Evolutionary conservation across 1,284 basidiomycete genomes (phyloP), one percentile per base, ranked within the genome.

Genomic region (Pulchroboletus neoregius): DNA sequence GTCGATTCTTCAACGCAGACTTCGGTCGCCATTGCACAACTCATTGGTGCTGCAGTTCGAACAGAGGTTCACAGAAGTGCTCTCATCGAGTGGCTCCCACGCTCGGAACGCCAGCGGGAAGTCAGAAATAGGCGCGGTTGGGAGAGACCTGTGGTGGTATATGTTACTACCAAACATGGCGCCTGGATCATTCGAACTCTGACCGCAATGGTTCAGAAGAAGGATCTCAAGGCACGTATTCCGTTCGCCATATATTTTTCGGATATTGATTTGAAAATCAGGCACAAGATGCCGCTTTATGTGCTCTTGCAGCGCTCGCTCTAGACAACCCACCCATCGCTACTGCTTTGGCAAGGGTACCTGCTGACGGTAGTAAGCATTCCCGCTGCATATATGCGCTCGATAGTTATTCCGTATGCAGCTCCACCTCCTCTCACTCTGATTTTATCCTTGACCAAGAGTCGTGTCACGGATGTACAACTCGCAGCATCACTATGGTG

Each of bases 401-500:
- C 22, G 8, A 37, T 48, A 38, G 3, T 45, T 24, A 58, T 28
- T 16, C 2, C 8, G 2, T 16, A 39, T 39, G 3, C 42, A 71
- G 70, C 58, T 6, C 51, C 65, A 5, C 53, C 71, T 12, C 62
- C 82, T 18, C 23, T 65, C 66, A 2, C 61, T 60, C 41, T 52
- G 9, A 68, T 79, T 7, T 60, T 82, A 6, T 62, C 68, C 7
- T 66, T 82, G 26, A 72, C 74, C 24, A 83, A 78, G 58, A 78
- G 79, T 13, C 73, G 81, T 8, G 67, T 68, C 3, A 62, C 71
- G 0, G 79, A 83, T 23, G 73, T 84, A 6, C 83, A 85, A 50
- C 62, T 88, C 2, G 79, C 84, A 1, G 82, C 84, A 2, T 78
- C 78, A 56, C 60, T 85, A 20, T 87, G 85, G 86, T 85, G 56